phyloP scores from a whole-genome alignment of 371 early-diverging fungal genomes.

The Blakeslea trispora region DNA sequence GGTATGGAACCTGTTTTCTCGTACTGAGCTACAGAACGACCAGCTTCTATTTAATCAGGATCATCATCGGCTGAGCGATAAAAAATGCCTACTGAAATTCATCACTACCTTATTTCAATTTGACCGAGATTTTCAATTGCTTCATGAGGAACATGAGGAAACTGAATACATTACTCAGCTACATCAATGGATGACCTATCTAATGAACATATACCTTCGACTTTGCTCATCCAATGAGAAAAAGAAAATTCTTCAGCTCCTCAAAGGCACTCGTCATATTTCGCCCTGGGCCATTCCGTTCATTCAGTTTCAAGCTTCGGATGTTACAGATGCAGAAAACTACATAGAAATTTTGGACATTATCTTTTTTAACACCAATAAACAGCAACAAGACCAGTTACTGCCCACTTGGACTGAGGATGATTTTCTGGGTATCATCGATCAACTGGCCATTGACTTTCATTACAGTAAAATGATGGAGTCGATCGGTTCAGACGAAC shows the following conservation, averaged over 20 bases:
- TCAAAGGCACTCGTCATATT: conserved; percentile 44
- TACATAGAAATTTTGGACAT: conserved; percentile 37
- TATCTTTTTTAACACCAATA: conserved; percentile 25
- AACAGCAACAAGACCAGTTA: conserved; percentile 19
- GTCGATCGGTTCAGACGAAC: not conserved
- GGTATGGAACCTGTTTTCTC: conserved; percentile 28
- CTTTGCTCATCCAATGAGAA: conserved; percentile 7
- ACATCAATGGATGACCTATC: conserved; percentile 20
- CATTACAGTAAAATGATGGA: conserved; percentile 17
- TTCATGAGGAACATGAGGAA: not conserved
- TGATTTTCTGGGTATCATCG: conserved; percentile 58
- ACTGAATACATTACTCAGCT: not conserved
- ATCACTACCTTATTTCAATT: conserved; percentile 11
- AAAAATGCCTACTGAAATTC: conserved; percentile 8
- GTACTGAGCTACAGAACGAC: conserved; percentile 13
- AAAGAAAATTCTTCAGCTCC: conserved; percentile 45
- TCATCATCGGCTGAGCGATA: conserved; percentile 11
- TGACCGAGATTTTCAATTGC: conserved; percentile 2
- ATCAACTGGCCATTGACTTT: conserved; percentile 59
- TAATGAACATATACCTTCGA: conserved; percentile 12
- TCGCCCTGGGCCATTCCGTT: conserved; percentile 57
- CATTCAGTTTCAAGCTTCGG: conserved; percentile 43
- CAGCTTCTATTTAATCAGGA: conserved; percentile 14
- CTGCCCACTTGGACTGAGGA: conserved; percentile 57
- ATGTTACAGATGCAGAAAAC: conserved; percentile 19